Base-by-base conservation (phyloP, 805 yeast genomes). In the Metschnikowia baotianmanensis region DNA sequence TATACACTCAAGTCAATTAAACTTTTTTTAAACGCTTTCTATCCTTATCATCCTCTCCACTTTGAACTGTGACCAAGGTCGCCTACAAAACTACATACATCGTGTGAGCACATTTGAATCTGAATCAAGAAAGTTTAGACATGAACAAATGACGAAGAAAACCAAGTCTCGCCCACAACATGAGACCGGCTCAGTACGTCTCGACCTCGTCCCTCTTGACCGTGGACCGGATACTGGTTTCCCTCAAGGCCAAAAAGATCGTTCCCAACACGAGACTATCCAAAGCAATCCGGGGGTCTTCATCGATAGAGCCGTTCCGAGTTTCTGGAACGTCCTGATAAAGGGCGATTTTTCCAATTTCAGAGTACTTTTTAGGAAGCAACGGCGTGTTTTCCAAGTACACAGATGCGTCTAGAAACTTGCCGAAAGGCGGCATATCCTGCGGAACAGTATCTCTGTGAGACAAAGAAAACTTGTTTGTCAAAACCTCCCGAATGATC, bases 401-500 rank as follows among this genome's bases (percentile, higher is more conserved):
- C 8, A 51, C 43, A 15, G 54, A 28, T 1, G 62, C 41, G 42
- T 67, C 71, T 33, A 53, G 53, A 32, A 62, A 66, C 5, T 47
- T 40, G 2, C 70, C 72, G 46, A 69, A 69, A 2, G 74, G 73
- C 2, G 74, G 74, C 38, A 61, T 41, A 10, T 59, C 52, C 33
- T 53, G 51, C 5, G 71, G 64, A 13, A 65, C 51, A 43, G 47
- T 51, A 22, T 34, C 36, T 19, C 29, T 29, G 22, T 33, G 47
- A 50, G 30, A 27, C 7, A 47, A 28, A 4, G 47, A 35, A 18
- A 22, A 17, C 21, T 34, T 29, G 22, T 23, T 36, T 17, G 34
- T 34, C n/a, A 43, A 25, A 13, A 28, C 40, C 15, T 59, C 60
- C 5, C 32, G 30, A 12, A 62, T 40, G 13, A 62, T 46, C 5